Evolutionary conservation across 1,284 basidiomycete species (phyloP).

Genomic region (Tilletiaria anomala): DNA sequence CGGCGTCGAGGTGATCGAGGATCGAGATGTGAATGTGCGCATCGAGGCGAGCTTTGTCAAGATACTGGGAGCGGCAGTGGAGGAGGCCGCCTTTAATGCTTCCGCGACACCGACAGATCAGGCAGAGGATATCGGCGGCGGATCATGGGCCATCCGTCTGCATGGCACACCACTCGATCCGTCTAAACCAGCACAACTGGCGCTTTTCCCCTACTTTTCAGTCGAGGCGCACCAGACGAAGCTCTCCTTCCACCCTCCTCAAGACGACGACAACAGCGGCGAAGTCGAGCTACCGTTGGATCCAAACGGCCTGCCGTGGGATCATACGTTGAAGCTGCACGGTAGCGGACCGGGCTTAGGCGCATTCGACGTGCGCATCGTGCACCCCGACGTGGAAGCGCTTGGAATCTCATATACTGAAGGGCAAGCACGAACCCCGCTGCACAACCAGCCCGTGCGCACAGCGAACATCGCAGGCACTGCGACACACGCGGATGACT

Average conservation of each 20-base stretch:
- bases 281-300: too few relatives aligned
- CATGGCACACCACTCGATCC: conserved; percentile 62
- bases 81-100: too few relatives aligned
- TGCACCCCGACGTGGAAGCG: conserved; percentile 56
- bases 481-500: too few relatives aligned
- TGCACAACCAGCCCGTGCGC: too few relatives aligned
- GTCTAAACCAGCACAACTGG: conserved; percentile 47
- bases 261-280: conserved; percentile 53
- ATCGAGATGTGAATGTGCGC: conserved; percentile 65
- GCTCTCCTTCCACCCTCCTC: conserved; percentile 50
- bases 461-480: too few relatives aligned
- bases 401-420: too few relatives aligned
- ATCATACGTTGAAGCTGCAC: conserved; percentile 50
- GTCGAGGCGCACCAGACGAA: conserved; percentile 50
- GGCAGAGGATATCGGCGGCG: conserved; percentile 36
- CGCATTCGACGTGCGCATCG: conserved; percentile 62
- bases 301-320: conserved; percentile 46
- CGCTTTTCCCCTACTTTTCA: conserved; percentile 69
- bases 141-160: conserved; percentile 73
- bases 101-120: too few relatives aligned
- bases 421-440: too few relatives aligned
- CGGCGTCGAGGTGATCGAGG: conserved; percentile 67
- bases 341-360: conserved; percentile 64
- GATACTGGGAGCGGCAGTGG: conserved; percentile 42
- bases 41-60: conserved; percentile 75